phyloP scores from a whole-genome alignment of 345 rosid genomes.

The Theobroma cacao region DNA sequence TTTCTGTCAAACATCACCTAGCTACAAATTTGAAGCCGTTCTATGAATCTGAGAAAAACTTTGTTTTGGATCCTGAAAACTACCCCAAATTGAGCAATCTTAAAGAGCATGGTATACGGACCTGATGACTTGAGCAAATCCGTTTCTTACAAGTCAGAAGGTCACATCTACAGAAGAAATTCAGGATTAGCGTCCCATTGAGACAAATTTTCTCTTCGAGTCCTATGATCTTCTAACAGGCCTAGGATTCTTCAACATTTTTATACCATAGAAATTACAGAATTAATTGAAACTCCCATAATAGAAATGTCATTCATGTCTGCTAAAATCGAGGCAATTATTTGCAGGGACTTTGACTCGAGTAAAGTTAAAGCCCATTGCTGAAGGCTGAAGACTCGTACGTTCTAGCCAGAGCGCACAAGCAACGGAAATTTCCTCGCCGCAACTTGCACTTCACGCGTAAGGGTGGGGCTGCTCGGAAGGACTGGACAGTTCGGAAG shows the following conservation, averaged over 20 bases:
- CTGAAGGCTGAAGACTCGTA: background rate
- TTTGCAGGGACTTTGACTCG: background rate
- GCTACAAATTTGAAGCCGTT: background rate
- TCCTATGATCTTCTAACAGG: background rate
- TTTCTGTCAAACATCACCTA: background rate
- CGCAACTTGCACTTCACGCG: slow-evolving; percentile 10
- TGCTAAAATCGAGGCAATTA: background rate
- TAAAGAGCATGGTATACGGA: background rate
- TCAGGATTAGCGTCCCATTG: background rate
- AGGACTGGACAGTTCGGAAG: background rate
- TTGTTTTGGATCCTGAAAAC: background rate
- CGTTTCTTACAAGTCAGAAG: background rate
- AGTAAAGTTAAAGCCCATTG: background rate
- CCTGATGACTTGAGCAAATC: background rate
- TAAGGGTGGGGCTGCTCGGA: background rate
- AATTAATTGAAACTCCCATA: background rate
- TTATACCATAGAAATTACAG: background rate
- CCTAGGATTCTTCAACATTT: background rate
- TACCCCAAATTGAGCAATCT: background rate
- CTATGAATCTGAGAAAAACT: background rate
- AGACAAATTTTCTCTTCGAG: background rate
- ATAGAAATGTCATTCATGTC: background rate
- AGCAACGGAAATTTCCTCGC: slow-evolving; percentile 1
- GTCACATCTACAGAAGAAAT: background rate
- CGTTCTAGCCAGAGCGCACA: background rate